Percentiles rank a stretch among this genome's conserved stretches.
These are phyloP conservation scores for Verbena officinalis DNA, from an alignment of 257 asterid species.

Conservation along the genomic window DNA sequence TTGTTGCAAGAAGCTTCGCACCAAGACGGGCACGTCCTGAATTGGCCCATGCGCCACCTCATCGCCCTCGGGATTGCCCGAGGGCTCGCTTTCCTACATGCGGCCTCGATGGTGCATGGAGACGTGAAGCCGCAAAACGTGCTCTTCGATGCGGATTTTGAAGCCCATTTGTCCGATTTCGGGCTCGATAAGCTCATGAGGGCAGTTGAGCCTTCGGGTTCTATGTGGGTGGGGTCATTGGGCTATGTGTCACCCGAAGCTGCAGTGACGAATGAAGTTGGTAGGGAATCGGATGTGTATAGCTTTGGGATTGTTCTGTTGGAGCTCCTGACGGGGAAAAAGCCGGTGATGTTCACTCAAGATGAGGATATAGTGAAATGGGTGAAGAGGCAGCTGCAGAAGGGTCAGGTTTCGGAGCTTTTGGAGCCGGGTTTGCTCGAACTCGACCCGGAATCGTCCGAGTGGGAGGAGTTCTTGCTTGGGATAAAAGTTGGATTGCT, in stretches of 20 bases:
- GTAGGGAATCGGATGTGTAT: constrained; percentile 62
- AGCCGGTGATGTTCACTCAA: constrained; percentile 69
- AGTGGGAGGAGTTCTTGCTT: constrained; percentile 80
- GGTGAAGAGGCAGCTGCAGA: constrained; percentile 73
- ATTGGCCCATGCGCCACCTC: constrained; percentile 83
- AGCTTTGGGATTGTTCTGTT: constrained; percentile 72
- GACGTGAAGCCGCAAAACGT: constrained; percentile 72
- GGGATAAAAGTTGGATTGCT: constrained; percentile 81
- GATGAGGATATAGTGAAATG: constrained; percentile 76
- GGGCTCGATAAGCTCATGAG: constrained; percentile 56
- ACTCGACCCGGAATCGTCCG: constrained; percentile 78
- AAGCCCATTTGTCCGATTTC: constrained; percentile 72
- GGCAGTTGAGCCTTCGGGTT: constrained; percentile 50
- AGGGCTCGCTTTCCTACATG: constrained; percentile 65
- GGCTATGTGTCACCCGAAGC: constrained; percentile 70
- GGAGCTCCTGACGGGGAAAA: constrained; percentile 69
- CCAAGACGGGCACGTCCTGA: constrained; percentile 76
- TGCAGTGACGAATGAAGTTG: constrained; percentile 43
- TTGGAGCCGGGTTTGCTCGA: constrained; percentile 76
- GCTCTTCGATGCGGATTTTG: constrained; percentile 77
- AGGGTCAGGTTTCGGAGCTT: constrained; percentile 69
- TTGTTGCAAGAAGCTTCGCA: constrained; percentile 76
- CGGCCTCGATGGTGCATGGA: constrained; percentile 58
- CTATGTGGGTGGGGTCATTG: constrained; percentile 57
- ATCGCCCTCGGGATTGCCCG: constrained; percentile 75